Evolutionary conservation across 1,284 basidiomycete genomes (phyloP), one percentile per base, ranked within the genome.

Genomic region (Cronartium ribicola): DNA sequence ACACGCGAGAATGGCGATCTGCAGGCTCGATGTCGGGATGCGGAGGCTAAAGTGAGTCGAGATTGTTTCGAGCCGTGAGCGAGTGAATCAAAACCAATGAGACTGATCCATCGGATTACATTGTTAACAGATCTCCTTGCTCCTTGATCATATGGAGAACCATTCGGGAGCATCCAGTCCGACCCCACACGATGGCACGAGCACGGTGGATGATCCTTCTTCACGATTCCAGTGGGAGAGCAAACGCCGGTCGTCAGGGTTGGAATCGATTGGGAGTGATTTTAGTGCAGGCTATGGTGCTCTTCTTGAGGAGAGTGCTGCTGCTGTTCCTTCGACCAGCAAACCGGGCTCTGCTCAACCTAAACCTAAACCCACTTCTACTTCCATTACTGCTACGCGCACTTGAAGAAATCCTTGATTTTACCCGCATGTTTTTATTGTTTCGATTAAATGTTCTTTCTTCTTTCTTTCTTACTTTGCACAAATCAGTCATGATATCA

Each of bases 1-100:
- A 77, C 77, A 66, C 76, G 77, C 3, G 79, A 80, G 63, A 80
- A 80, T 67, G 67, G 69, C 2, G 69, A 76, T 5, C 77, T 80
- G 20, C 78, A 79, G 64, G 62, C 76, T 55, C 72, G 78, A 5
- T 79, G 78, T 75, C 64, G 67, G 40, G 76, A 75, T 37, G 75
- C 75, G n/a, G 76, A 76, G 59, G 76, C 76, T 20, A 75, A 75
- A 43, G 76, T 75, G 8, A 29, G 64, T 67, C 65, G 22, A 14
- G 41, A 39, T 29, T 55, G 57, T 37, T 51, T 55, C 13, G 1
- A 29, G 17, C 13, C 22, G 40, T 61, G n/a, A 10, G 17, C 10
- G 22, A 10, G 7, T 36, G 59, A 11, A 8, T 10, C 4, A 36
- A 29, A 48, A n/a, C 4, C 11, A 43, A 17, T 46, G 36, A 29